Evolutionary conservation across 768 basidiomycete species (phyloP), one percentile per base, ranked within the genome.

Genomic region (Leucocoprinus birnbaumii): DNA sequence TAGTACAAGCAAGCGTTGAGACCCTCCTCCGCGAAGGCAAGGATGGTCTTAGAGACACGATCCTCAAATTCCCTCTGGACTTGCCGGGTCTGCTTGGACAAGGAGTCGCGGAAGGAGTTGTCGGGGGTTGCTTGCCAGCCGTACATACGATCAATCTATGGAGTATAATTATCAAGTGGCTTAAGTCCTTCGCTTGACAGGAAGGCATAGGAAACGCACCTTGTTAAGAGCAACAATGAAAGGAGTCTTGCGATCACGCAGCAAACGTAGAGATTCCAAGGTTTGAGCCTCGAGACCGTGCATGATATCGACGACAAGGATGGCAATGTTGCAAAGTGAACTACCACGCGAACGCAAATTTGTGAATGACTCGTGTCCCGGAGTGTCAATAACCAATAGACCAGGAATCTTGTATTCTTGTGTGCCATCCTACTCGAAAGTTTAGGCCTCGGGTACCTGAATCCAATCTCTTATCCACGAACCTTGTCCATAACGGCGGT

Each of bases 191-290:
- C 2, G 5, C 14, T 35, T 27, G 31, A 31, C 6, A 31, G 31
- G 11, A 13, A 37, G 18, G 6, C 44, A 8, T 31, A 24, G 38
- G 45, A 48, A 51, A 40, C 40, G 26, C 59, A 87, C 91, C 80
- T 99, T 98, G 78, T 99, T 99, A 44, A 99, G 77, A 4, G 97
- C 97, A 46, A 99, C 96, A 53, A 99, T 97, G 77, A 99, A 99
- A 0, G 97, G 97, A 7, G 96, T 98, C 73, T 97, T 97, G 50
- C 87, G 84, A 66, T 96, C 93, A 60, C 89, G 80, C 48, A 99
- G 80, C 55, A 99, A 74, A 40, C 95, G 88, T 25, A 99, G 79
- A 3, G 96, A 98, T 71, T 99, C 97, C 51, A 98, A 76, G 0
- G 97, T 99, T 72, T 98, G 97, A n/a, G 86, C 94, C 72, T 98